phyloP scores from a whole-genome alignment of 768 basidiomycete genomes.

The Pleurotus giganteus region DNA sequence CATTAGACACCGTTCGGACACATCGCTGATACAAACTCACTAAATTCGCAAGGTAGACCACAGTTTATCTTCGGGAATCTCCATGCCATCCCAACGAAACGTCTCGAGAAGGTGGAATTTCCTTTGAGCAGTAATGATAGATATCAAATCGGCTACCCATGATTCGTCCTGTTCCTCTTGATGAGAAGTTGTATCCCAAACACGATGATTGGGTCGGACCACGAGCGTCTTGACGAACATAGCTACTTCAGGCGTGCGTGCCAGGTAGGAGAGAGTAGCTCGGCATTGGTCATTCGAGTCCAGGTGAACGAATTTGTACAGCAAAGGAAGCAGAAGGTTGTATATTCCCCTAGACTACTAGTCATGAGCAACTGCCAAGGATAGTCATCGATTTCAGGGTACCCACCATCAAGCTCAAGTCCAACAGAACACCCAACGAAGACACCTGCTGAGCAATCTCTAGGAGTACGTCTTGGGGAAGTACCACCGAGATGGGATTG shows the following conservation, averaged over 20 bases:
- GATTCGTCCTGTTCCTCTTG: conserved; percentile 5
- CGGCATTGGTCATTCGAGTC: conserved; percentile 56
- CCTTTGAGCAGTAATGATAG: not conserved
- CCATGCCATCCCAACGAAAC: conserved; percentile 74
- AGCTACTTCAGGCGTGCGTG: conserved; percentile 49
- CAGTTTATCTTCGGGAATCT: conserved; percentile 69
- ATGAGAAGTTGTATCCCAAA: conserved; percentile 2
- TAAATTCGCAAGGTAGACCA: conserved; percentile 70
- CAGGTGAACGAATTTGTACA: conserved; percentile 62
- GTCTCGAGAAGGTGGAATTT: conserved; percentile 20
- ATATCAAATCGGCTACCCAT: conserved; percentile 2
- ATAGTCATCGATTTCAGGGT: not conserved
- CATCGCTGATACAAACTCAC: conserved; percentile 36
- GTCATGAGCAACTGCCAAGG: not conserved
- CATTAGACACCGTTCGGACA: not conserved
- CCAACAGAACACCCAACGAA: conserved; percentile 52
- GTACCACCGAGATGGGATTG: not conserved
- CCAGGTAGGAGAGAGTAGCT: conserved; percentile 64
- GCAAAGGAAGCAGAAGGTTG: conserved; percentile 33
- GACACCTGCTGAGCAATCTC: conserved; percentile 59
- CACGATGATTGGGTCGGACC: conserved; percentile 39
- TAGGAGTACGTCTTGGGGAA: conserved; percentile 63
- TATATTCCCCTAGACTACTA: not conserved
- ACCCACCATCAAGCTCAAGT: conserved; percentile 60
- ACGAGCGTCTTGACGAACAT: conserved; percentile 67